These are phyloP conservation scores for Apiospora saccharicola DNA, from an alignment of 2,329 filamentous ascomycete species.

Conservation along the genomic window DNA sequence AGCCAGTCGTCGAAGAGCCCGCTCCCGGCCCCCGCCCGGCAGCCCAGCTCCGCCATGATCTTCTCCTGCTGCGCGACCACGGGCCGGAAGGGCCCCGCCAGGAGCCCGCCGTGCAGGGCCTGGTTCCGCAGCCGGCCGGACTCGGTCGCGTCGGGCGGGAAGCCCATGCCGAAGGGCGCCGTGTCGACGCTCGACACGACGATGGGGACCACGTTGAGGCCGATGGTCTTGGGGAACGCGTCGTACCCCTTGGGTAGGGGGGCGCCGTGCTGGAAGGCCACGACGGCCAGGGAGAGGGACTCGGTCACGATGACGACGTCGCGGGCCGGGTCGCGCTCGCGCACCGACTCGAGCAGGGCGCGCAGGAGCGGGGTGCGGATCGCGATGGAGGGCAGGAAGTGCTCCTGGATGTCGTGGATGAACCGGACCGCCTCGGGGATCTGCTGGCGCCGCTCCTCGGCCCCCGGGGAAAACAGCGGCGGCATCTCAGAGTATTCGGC, in stretches of 20 bases:
- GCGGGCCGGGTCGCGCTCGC: conserved; percentile 42
- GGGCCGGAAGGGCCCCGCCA: conserved; percentile 22
- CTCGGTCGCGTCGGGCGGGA: conserved; percentile 47
- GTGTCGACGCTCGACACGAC: conserved; percentile 46
- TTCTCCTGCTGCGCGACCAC: background rate
- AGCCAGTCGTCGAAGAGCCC: conserved; percentile 40
- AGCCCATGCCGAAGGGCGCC: conserved; percentile 47
- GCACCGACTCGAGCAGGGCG: conserved; percentile 44
- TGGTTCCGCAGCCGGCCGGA: conserved; percentile 47
- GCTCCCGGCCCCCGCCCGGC: too few relatives aligned
- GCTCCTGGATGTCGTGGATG: conserved; percentile 43
- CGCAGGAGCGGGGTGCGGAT: conserved; percentile 44
- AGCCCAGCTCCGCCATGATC: conserved; percentile 23
- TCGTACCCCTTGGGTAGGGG: conserved; percentile 48
- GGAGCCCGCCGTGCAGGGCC: conserved; percentile 35
- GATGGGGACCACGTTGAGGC: conserved; percentile 49
- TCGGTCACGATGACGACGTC: conserved; percentile 55
- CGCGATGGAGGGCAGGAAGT: conserved; percentile 45
- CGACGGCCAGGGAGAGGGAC: conserved; percentile 45
- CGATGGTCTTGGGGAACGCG: conserved; percentile 46
- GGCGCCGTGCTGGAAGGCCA: conserved; percentile 48
- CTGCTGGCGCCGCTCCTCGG: background rate
- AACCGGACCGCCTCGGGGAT: conserved; percentile 34
- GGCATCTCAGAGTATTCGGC: conserved; percentile 41
- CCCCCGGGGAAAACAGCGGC: background rate